A percentile compares a stretch with the other conserved stretches of the same genome.
Conservation (phyloP, 768 basidiomycete species). For the Leccinum broughii region DNA sequence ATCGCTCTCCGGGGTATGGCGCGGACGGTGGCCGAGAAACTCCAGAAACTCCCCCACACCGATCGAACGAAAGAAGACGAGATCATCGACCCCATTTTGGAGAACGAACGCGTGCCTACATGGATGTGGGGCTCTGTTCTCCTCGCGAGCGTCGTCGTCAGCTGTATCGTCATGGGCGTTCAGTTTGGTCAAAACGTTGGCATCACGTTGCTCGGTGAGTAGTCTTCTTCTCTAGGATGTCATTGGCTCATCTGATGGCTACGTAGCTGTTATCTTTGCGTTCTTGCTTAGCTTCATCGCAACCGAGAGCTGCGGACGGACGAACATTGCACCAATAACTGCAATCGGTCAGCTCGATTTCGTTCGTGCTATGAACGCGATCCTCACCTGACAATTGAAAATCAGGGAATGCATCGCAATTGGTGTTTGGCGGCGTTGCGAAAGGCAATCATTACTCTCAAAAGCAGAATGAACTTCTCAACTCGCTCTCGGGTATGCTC, state of each 20-base stretch:
- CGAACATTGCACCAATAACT: not conserved
- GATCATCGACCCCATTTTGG: not conserved
- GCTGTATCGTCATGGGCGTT: not conserved
- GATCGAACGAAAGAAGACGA: not conserved
- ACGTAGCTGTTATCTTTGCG: not conserved
- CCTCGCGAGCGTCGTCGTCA: not conserved
- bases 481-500: not conserved
- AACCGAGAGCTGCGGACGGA: not conserved
- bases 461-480: slow-evolving; percentile 1
- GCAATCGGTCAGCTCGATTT: not conserved
- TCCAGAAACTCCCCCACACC: not conserved
- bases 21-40: not conserved
- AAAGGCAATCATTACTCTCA: not conserved
- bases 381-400: not conserved
- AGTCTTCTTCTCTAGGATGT: not conserved
- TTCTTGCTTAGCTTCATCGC: not conserved
- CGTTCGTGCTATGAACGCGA: not conserved
- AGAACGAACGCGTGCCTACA: not conserved
- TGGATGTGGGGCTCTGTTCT: slow-evolving; percentile 1
- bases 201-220: not conserved
- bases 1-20: not conserved
- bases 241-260: not conserved
- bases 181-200: slow-evolving; percentile 1
- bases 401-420: not conserved
- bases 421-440: not conserved